These are phyloP conservation scores for Coemansia guatemalensis DNA, from an alignment of 192 early-diverging fungal species.

Conservation along the genomic window DNA sequence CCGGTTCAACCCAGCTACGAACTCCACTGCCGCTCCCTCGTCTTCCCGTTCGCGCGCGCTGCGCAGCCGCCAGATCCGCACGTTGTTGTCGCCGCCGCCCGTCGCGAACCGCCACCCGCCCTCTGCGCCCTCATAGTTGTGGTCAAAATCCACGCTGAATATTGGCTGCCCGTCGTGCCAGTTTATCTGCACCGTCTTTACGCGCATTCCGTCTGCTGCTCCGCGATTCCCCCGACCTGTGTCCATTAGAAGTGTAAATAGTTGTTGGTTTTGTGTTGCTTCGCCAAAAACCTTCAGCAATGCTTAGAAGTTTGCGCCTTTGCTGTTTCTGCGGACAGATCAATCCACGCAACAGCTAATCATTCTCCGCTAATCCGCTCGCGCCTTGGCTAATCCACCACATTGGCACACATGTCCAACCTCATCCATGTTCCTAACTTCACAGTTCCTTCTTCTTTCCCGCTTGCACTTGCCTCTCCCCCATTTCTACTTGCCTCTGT, in stretches of 20 bases:
- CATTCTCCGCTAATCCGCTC: no score
- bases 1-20: conserved; percentile 75
- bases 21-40: conserved; percentile 64
- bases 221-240: not conserved
- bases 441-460: not conserved
- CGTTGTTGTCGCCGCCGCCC: conserved; percentile 86
- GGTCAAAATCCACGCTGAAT: conserved; percentile 90
- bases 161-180: conserved; percentile 93
- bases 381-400: not conserved
- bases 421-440: conserved; percentile 1
- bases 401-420: not conserved
- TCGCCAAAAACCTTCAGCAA: no score
- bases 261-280: no score
- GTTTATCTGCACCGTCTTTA: conserved; percentile 80
- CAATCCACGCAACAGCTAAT: no score
- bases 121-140: conserved; percentile 30
- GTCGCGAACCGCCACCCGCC: conserved; percentile 75
- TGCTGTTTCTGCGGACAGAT: no score
- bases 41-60: conserved; percentile 15
- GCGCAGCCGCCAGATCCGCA: conserved; percentile 63
- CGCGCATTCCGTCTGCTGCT: conserved; percentile 52
- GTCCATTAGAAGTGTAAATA: not conserved
- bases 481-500: not conserved
- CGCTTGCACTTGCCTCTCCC: not conserved
- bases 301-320: no score